Evolutionary conservation across 2,329 filamentous ascomycete genomes (phyloP).

Genomic region (Zymoseptoria brevis): DNA sequence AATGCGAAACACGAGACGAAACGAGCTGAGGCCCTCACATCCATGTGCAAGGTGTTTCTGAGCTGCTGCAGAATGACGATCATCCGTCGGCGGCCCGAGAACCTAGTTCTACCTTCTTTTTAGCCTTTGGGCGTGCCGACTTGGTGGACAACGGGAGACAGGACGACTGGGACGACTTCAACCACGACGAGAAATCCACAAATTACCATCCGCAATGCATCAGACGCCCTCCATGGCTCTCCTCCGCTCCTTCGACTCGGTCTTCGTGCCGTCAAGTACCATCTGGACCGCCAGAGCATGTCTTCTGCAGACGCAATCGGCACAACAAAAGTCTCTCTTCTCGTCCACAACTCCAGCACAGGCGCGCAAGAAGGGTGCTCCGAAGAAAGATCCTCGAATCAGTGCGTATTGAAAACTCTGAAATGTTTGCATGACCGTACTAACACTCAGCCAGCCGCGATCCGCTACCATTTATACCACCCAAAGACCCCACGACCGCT

Average conservation of each 20-base stretch:
- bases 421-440: not conserved
- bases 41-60: not conserved
- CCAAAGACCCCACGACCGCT: constrained; percentile 66
- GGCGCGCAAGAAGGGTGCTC: constrained; percentile 23
- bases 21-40: too few relatives aligned
- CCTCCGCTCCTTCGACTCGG: not conserved
- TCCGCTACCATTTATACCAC: constrained; percentile 64
- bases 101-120: too few relatives aligned
- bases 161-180: not conserved
- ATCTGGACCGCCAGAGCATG: constrained; percentile 17
- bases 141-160: not conserved
- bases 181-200: not conserved
- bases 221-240: constrained; percentile 21
- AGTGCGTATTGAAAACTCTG: constrained; percentile 13
- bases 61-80: not conserved
- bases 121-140: too few relatives aligned
- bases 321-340: constrained; percentile 25
- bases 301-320: not conserved
- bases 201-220: constrained; percentile 12
- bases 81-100: not conserved
- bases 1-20: too few relatives aligned
- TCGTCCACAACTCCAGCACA: constrained; percentile 35
- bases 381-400: constrained; percentile 30
- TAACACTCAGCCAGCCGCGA: constrained; percentile 42
- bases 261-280: not conserved